Evolutionary conservation across 352 stramenopile species (phyloP), one percentile per base, ranked within the genome.

Genomic region (Phytophthora syringae): DNA sequence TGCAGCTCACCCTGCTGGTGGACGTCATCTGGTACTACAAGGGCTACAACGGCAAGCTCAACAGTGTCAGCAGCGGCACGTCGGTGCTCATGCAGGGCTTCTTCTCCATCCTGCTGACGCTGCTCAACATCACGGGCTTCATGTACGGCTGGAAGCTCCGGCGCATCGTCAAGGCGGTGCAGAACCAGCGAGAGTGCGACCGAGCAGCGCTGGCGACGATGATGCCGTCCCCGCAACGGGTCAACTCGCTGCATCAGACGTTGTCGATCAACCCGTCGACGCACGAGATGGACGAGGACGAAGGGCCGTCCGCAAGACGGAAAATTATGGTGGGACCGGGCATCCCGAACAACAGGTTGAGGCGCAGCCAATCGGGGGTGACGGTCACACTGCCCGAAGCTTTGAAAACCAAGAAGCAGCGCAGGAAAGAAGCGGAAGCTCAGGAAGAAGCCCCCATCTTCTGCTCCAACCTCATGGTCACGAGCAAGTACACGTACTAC

Each of bases 401-500:
- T 0, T 52, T 79, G 39, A 79, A 71, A 32, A 74, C 53, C 13
- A 71, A 63, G 34, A 74, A 75, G 22, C 71, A 73, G 51, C 63
- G 50, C 12, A 50, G 16, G 37, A 64, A 72, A 44, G 54, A 79
- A 22, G 58, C 71, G 7, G 71, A 74, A 10, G 24, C 42, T 11
- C 48, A 64, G 21, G 59, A 72, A 50, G 60, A 79, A 7, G 53
- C 72, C 1, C 57, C 72, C 16, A 53, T 71, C 18, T 95, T 94
- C 56, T 81, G 69, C 64, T 81, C 82, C 28, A 97, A 97, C 69
- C 64, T 88, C 40, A 92, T 97, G 28, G 62, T 79, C 32, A 95
- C 88, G 54, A 96, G 86, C 82, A 95, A 96, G 84, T 97, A 97
- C 76, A 97, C 89, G 34, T 84, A 86, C 63, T 96, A 92, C 82